Conservation (phyloP, 495 filamentous ascomycete genomes). For the Tuber magnatum region DNA sequence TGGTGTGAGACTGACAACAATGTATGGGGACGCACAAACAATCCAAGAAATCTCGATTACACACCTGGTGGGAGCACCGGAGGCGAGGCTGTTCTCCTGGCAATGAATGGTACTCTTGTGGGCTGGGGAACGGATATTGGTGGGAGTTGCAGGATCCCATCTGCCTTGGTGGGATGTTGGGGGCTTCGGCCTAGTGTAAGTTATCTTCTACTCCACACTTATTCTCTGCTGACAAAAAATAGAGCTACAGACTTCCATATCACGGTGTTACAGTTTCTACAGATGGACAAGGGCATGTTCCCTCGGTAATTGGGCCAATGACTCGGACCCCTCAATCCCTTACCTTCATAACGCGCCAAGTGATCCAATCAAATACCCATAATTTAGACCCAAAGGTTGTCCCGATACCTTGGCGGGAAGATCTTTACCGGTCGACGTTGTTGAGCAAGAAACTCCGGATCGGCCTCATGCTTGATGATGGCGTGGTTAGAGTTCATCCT, state of each 20-base stretch:
- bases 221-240: neutral
- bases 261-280: slow-evolving; percentile 48
- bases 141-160: slow-evolving; percentile 60
- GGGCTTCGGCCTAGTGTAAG: slow-evolving; percentile 50
- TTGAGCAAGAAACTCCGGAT: slow-evolving; percentile 46
- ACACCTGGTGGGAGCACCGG: slow-evolving; percentile 57
- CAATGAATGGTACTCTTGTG: slow-evolving; percentile 50
- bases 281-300: slow-evolving; percentile 52
- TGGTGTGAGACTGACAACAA: slow-evolving; percentile 53
- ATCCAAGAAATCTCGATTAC: slow-evolving; percentile 47
- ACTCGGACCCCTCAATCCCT: slow-evolving; percentile 42
- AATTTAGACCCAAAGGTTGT: slow-evolving; percentile 47
- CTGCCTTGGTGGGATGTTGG: slow-evolving; percentile 58
- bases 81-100: slow-evolving; percentile 57
- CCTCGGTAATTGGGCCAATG: slow-evolving; percentile 51
- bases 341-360: slow-evolving; percentile 44
- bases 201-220: neutral
- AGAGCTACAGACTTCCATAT: slow-evolving; percentile 45
- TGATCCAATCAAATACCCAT: slow-evolving; percentile 46
- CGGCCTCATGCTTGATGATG: slow-evolving; percentile 49
- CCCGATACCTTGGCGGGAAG: slow-evolving; percentile 48
- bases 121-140: slow-evolving; percentile 68
- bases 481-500: slow-evolving; percentile 49
- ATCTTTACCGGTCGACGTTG: slow-evolving; percentile 42
- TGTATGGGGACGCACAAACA: slow-evolving; percentile 50